These are phyloP conservation scores for Talaromyces sp. DNA, from an alignment of 2,329 filamentous ascomycete species.

Conservation along the genomic window DNA sequence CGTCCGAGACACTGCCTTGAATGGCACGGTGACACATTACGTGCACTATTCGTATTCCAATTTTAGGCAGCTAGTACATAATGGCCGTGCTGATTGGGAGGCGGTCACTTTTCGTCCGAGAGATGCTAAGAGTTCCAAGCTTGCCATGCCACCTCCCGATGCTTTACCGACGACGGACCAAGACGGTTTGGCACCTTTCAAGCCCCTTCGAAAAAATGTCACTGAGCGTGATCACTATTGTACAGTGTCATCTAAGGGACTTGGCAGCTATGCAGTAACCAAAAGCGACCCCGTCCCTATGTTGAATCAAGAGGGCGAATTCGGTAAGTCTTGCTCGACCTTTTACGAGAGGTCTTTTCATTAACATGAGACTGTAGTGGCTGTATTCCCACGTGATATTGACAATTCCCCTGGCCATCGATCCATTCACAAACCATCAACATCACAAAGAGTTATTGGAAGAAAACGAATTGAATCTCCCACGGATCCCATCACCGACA, in stretches of 20 bases:
- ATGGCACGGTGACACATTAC: constrained; percentile 49
- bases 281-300: constrained; percentile 34
- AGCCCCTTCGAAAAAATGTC: constrained; percentile 30
- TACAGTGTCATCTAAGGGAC: constrained; percentile 32
- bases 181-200: constrained; percentile 46
- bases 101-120: constrained; percentile 44
- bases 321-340: constrained; percentile 5
- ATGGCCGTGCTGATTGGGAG: constrained; percentile 51
- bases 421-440: neutral
- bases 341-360: neutral
- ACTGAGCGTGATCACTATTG: constrained; percentile 45
- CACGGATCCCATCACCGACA: neutral
- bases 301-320: neutral
- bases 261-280: constrained; percentile 33
- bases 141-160: constrained; percentile 30
- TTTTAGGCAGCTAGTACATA: constrained; percentile 52
- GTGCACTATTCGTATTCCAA: constrained; percentile 53
- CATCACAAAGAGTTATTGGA: neutral
- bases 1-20: constrained; percentile 52
- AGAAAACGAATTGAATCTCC: neutral
- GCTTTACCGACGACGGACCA: constrained; percentile 40
- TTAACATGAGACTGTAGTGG: constrained; percentile 4
- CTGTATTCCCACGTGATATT: constrained; percentile 8
- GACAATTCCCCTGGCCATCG: neutral
- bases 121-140: constrained; percentile 29